Base-by-base conservation (phyloP, 805 yeast species). In the Cyberlindnera euphorbiiphila region DNA sequence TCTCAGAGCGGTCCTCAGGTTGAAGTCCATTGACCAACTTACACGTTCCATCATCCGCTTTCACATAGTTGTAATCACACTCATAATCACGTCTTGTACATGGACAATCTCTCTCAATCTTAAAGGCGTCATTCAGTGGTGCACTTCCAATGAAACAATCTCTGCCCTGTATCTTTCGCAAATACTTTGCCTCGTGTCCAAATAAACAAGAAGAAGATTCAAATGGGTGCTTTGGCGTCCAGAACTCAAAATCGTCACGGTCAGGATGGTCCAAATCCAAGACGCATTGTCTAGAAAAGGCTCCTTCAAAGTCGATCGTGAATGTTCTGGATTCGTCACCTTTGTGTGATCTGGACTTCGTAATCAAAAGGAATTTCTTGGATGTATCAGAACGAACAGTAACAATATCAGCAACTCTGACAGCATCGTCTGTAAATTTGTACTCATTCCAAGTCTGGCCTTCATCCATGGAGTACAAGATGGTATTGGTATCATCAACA, bases 311-410 rank as follows among this genome's bases (percentile, higher is more conserved):
- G 54, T 84, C 85, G 14, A 85, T 43, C 4, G 77, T 62, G 28
- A 68, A 61, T 0, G 75, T 64, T 12, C 61, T 56, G 1, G 83
- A 72, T 27, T 65, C 53, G 11, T 59, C 68, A 16, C 74, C 79
- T 29, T 61, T 60, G 5, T 62, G 54, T 11, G 68, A 56, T 7
- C 70, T 68, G 4, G 73, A 64, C 42, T 59, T 59, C 0, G 74
- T 78, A 43, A 88, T 67, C 7, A 93, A 53, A 28, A 86, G 51
- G 53, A 93, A 88, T 52, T 78, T 80, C 42, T 86, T 65, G 1
- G 95, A 78, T 3, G 88, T 83, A 56, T 91, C 98, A 3, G 87
- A 74, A 4, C 98, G 98, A 23, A 87, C 87, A 1, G 98, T 91
- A 1, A 85, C 84, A 42, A 91, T 66, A 52, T 93, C 97, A 29